phyloP scores from a whole-genome alignment of 768 basidiomycete species.

The Baorangia bicolor region DNA sequence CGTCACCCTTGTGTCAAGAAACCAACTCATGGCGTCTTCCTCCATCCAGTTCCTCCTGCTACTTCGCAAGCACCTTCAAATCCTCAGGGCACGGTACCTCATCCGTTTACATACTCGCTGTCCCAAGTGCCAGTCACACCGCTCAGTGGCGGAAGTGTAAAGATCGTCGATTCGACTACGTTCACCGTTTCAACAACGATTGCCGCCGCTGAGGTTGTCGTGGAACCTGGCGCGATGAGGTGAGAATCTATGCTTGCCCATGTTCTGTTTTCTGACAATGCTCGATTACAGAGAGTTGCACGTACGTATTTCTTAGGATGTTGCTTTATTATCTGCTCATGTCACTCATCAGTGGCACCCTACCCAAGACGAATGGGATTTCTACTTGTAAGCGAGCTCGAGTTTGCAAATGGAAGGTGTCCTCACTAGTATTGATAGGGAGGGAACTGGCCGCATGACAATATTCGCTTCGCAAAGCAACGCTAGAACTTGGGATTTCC shows the following conservation, averaged over 20 bases:
- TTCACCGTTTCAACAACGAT: conserved; percentile 52
- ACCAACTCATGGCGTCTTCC: neutral
- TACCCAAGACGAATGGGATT: conserved; percentile 63
- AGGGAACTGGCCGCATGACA: conserved; percentile 54
- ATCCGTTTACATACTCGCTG: conserved; percentile 49
- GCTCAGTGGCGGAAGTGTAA: conserved; percentile 53
- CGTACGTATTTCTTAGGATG: conserved; percentile 31
- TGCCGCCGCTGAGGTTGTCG: conserved; percentile 51
- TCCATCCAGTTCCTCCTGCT: conserved; percentile 36
- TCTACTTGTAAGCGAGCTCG: conserved; percentile 45
- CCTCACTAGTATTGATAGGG: conserved; percentile 32
- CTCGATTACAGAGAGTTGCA: conserved; percentile 48
- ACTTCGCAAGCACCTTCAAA: conserved; percentile 31
- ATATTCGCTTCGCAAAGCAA: conserved; percentile 54
- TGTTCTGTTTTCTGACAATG: neutral
- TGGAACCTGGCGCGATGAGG: conserved; percentile 58
- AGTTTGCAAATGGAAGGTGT: neutral
- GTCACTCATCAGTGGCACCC: conserved; percentile 59
- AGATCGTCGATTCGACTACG: conserved; percentile 53
- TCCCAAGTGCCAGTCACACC: conserved; percentile 45
- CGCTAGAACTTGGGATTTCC: conserved; percentile 59
- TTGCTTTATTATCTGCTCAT: neutral
- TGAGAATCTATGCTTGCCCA: conserved; percentile 13
- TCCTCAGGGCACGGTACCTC: conserved; percentile 40
- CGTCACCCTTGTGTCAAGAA: neutral